phyloP scores from a whole-genome alignment of 768 basidiomycete genomes.

The Suillus ampliporus region DNA sequence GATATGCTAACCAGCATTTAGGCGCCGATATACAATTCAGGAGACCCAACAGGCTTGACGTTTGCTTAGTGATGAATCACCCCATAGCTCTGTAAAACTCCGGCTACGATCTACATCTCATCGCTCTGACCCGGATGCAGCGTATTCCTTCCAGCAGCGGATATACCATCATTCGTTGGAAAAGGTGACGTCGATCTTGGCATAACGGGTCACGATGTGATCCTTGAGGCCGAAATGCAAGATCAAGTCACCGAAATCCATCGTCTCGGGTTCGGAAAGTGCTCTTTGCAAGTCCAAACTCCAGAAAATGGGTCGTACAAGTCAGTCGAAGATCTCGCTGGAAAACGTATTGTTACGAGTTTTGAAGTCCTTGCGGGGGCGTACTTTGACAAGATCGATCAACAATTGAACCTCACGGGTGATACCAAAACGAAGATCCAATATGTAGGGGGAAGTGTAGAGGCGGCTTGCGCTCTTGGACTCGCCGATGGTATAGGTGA shows the following conservation, averaged over 20 bases:
- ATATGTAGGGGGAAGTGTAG: slow-evolving; percentile 97
- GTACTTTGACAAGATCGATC: slow-evolving; percentile 77
- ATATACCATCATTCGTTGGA: slow-evolving; percentile 98
- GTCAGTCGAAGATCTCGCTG: slow-evolving; percentile 79
- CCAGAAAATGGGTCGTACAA: slow-evolving; percentile 77
- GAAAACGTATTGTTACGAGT: slow-evolving; percentile 92
- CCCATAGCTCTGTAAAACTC: slow-evolving; percentile 86
- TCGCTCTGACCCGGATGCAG: slow-evolving; percentile 44
- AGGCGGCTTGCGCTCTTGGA: slow-evolving; percentile 96
- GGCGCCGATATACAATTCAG: slow-evolving; percentile 97
- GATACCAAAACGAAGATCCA: slow-evolving; percentile 80
- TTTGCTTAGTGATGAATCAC: slow-evolving; percentile 93
- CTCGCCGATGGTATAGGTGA: slow-evolving; percentile 95
- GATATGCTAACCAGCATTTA: slow-evolving; percentile 30
- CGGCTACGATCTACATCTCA: neutral
- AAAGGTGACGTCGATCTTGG: slow-evolving; percentile 97
- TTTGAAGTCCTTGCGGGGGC: slow-evolving; percentile 87
- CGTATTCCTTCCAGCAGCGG: slow-evolving; percentile 94
- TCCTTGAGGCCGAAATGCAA: slow-evolving; percentile 88
- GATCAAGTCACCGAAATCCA: slow-evolving; percentile 77
- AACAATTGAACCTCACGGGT: slow-evolving; percentile 52
- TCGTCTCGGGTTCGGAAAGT: slow-evolving; percentile 91
- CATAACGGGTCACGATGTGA: slow-evolving; percentile 97
- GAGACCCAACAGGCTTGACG: slow-evolving; percentile 85
- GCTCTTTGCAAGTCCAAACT: slow-evolving; percentile 87